A percentile compares a stretch with the other conserved stretches of the same genome.
Conservation (phyloP, 2,329 filamentous ascomycete species). For the Rhynchosporium agropyri region DNA sequence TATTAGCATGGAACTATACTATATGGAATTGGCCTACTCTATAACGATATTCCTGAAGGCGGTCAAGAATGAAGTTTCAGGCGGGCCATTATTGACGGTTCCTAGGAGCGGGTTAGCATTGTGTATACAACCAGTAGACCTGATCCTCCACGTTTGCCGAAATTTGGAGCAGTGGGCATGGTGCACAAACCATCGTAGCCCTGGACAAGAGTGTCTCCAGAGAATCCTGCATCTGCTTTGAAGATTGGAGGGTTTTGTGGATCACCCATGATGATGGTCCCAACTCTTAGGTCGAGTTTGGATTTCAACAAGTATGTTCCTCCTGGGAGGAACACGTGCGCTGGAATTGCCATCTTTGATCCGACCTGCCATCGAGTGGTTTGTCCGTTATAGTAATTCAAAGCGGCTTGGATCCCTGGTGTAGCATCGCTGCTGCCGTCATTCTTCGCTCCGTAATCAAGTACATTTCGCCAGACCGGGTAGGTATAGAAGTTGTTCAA, state of each 20-base stretch:
- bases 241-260: conserved; percentile 21
- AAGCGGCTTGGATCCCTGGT: conserved; percentile 16
- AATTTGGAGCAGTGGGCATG: not conserved
- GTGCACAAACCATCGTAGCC: not conserved
- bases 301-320: conserved; percentile 19
- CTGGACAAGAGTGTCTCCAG: conserved; percentile 2
- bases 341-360: not conserved
- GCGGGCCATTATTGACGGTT: not conserved
- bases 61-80: conserved; percentile 18
- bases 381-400: conserved; percentile 9
- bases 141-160: not conserved
- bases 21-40: not conserved
- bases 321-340: conserved; percentile 20
- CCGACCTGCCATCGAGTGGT: not conserved
- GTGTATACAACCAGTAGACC: no score
- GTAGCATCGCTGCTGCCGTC: conserved; percentile 6
- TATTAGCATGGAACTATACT: not conserved
- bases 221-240: conserved; percentile 20
- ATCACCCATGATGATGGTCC: conserved; percentile 23
- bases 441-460: not conserved
- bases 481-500: conserved; percentile 17
- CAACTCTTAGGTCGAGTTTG: conserved; percentile 14
- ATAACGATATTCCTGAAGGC: conserved; percentile 20
- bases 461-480: conserved; percentile 16
- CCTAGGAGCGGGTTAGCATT: not conserved